Base-by-base conservation (phyloP, 345 rosid species). In the Kernera saxatilis region DNA sequence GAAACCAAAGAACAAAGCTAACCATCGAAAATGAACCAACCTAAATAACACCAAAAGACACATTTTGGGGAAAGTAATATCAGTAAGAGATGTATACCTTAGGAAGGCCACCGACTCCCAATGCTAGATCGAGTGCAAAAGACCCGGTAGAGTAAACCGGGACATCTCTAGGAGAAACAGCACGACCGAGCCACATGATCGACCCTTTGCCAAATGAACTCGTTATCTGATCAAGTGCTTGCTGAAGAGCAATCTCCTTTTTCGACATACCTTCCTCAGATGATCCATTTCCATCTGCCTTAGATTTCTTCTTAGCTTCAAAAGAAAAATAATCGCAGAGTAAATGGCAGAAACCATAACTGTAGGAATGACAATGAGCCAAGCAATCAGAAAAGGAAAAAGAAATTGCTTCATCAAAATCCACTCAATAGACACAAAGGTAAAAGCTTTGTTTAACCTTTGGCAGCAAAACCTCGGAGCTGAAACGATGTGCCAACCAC, bases 31-130 rank as follows among this genome's bases (percentile, higher is more conserved):
- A 3, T n/a, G 21, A 55, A 57, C 27, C 46, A 58, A 45, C 5
- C 33, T 21, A 44, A 43, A 36, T 12, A 64, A 35, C 58, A 43
- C 74, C 7, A 26, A 18, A 39, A 5, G 21, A 51, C 26, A 40
- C 9, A 43, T 1, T 30, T 26, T 4, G 6, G 61, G 46, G 25
- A 45, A 13, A 43, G 2, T 25, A 14, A 70, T 57, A 71, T 19
- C 18, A 33, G 2, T 19, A 25, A 51, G 41, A 70, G 50, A 60
- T 5, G 41, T n/a, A n/a, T 78, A 90, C 99, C 97, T 92, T 95
- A 23, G 99, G 99, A 74, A 92, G 81, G 63, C 99, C 99, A 80
- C 98, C 97, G 8, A 77, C 83, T 50, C 99, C 98, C 15, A 91
- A 82, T 25, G 98, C 99, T 29, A 88, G 19, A 69, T 91, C 97